Base-by-base conservation (phyloP, 129 eudicot genomes). In the Escallonia rubra region DNA sequence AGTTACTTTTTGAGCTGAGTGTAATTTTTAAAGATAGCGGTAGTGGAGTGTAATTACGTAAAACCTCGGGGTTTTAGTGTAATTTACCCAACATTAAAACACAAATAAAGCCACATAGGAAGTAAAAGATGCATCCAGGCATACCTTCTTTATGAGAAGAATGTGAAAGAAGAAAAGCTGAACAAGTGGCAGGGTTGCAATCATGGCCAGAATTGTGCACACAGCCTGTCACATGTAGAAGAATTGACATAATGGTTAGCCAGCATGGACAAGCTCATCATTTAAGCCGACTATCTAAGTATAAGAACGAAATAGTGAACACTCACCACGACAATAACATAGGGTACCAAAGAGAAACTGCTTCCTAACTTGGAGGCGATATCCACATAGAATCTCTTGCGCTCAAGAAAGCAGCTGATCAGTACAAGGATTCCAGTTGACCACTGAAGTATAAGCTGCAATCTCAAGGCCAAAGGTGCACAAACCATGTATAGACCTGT, bases 361-460 rank as follows among this genome's bases (percentile, higher is more conserved):
- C 97, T 94, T 73, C 99, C 99, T 8, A 94, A 75, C 76, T 94
- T 94, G 62, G 88, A 54, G 73, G 86, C 71, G 44, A 94, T 94
- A 56, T 94, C 97, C 6, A 53, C 53, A 13, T 77, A 60, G 68
- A 84, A 87, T 67, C 72, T 72, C 80, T 89, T 85, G 66, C 71
- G 85, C 79, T 94, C 96, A 62, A 94, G 88, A 62, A 94, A 86
- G 75, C 97, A 89, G 79, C 87, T 79, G 68, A 94, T 75, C 70
- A 94, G 78, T 16, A 94, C 99, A 56, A 94, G 86, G 62, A 94
- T 94, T 63, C 99, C 99, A 51, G 99, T 89, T 57, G 97, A 89
- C 99, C 99, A 94, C 57, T 94, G 97, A 84, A 94, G 95, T 78
- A 94, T 81, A 67, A 94, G 95, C 99, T 94, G 87, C 88, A 87